Conservation (phyloP, 257 asterid species). For the Solanum gracilifrons region DNA sequence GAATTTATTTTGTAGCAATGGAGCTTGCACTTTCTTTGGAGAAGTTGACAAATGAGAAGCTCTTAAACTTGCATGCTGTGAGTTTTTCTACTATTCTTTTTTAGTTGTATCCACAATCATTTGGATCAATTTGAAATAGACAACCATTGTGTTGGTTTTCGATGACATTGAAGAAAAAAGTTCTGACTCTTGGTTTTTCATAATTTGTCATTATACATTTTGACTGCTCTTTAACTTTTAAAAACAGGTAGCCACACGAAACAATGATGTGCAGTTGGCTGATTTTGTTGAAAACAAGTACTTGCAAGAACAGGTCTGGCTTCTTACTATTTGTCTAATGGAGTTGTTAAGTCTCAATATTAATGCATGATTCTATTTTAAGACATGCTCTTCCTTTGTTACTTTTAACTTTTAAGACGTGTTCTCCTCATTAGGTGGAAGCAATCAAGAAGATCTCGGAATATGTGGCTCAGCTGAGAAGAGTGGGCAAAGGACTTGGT, state of each 20-base stretch:
- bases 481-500: constrained; percentile 51
- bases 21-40: constrained; percentile 49
- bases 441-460: constrained; percentile 41
- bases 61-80: constrained; percentile 34
- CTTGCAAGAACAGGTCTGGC: constrained; percentile 32
- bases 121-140: neutral
- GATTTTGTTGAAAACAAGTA: constrained; percentile 28
- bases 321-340: neutral
- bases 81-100: neutral
- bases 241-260: constrained; percentile 24
- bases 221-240: neutral
- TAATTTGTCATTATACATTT: neutral
- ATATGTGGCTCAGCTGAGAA: constrained; percentile 43
- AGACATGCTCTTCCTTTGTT: neutral
- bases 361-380: neutral
- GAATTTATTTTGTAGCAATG: constrained; percentile 27
- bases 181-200: neutral
- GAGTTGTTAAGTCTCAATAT: neutral
- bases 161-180: no score
- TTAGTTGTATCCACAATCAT: neutral
- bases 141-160: neutral
- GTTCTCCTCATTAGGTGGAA: constrained; percentile 23
- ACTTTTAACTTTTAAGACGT: neutral
- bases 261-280: constrained; percentile 12
- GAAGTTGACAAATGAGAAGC: constrained; percentile 45